A percentile compares a stretch with the other conserved stretches of the same genome.
Conservation (phyloP, 768 basidiomycete genomes). For the Ephemerocybe angulata region DNA sequence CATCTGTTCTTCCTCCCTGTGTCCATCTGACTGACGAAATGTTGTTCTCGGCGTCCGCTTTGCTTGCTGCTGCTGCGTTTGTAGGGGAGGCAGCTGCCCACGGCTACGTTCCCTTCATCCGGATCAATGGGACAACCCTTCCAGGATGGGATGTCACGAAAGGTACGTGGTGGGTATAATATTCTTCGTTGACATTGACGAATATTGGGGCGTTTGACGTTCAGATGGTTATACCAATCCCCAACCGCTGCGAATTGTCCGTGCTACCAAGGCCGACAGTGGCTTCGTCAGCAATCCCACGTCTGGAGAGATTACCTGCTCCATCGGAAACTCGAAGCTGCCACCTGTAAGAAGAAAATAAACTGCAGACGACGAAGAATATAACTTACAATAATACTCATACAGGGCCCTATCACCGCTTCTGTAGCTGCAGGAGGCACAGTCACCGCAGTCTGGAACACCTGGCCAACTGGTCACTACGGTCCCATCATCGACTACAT, state of each 20-base stretch:
- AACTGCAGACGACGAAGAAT: background rate
- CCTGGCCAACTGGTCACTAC: constrained; percentile 36
- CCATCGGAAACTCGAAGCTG: constrained; percentile 34
- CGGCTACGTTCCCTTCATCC: constrained; percentile 33
- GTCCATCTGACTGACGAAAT: no score
- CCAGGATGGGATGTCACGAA: constrained; percentile 33
- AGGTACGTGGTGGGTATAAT: constrained; percentile 17
- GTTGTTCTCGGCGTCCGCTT: constrained; percentile 10
- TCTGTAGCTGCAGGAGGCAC: constrained; percentile 34
- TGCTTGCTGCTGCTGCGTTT: constrained; percentile 16
- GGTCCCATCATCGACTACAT: constrained; percentile 39
- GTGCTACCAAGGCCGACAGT: constrained; percentile 33
- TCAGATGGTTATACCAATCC: constrained; percentile 32
- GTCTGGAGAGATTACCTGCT: constrained; percentile 35
- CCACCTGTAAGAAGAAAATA: constrained; percentile 29
- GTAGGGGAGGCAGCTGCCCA: constrained; percentile 27
- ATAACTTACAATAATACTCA: no score
- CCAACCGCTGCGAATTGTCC: constrained; percentile 34
- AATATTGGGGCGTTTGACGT: background rate
- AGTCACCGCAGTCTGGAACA: constrained; percentile 35
- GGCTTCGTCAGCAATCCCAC: constrained; percentile 30
- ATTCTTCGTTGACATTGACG: background rate
- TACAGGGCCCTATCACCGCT: constrained; percentile 32
- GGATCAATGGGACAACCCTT: constrained; percentile 29
- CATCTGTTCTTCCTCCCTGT: no score